phyloP scores from a whole-genome alignment of 257 asterid genomes.

The Nicotiana obtusifolia region DNA sequence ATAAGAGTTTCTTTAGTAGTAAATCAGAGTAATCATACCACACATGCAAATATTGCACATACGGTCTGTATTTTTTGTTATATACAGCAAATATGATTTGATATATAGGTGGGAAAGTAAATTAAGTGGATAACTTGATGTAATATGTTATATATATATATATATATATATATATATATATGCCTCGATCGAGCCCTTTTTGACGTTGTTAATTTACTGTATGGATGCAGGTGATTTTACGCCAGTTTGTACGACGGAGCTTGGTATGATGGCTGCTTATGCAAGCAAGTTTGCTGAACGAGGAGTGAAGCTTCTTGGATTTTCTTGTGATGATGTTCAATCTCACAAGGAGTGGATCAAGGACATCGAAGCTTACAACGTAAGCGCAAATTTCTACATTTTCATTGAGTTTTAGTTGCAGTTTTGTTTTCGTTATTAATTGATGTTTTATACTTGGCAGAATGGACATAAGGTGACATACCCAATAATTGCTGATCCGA shows the following conservation, averaged over 20 bases:
- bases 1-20: too few relatives aligned
- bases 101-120: too few relatives aligned
- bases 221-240: conserved; percentile 58
- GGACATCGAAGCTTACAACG: conserved; percentile 70
- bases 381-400: background rate
- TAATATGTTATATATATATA: background rate
- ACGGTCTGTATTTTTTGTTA: too few relatives aligned
- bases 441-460: conserved; percentile 9
- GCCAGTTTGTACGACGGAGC: conserved; percentile 94
- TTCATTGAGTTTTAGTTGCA: background rate
- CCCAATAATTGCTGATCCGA: conserved; percentile 75
- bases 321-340: conserved; percentile 62
- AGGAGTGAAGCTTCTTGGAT: conserved; percentile 72
- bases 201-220: background rate
- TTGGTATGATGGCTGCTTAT: conserved; percentile 76
- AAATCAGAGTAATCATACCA: too few relatives aligned
- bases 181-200: too few relatives aligned
- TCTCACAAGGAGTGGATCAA: conserved; percentile 80
- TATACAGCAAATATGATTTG: too few relatives aligned
- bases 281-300: conserved; percentile 54
- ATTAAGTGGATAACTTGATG: too few relatives aligned
- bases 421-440: background rate
- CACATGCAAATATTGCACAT: too few relatives aligned
- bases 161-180: too few relatives aligned
- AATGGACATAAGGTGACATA: conserved; percentile 52